Conservation (phyloP, 257 asterid genomes). For the Solanum pinnatisectum region DNA sequence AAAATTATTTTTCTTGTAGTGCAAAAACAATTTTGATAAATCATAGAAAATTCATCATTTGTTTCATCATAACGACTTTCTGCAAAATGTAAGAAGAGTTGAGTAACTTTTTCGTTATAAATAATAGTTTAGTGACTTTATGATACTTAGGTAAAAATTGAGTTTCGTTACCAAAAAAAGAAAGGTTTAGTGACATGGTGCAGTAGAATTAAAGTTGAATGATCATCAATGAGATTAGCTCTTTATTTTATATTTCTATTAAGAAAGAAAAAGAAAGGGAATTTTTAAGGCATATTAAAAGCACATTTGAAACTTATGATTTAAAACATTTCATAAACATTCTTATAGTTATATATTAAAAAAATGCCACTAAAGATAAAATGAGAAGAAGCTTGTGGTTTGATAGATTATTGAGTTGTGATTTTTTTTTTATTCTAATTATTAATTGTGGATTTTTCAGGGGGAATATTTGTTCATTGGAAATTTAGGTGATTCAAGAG, state of each 20-base stretch:
- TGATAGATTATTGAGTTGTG: background rate
- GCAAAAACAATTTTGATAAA: background rate
- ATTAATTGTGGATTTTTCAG: constrained; percentile 16
- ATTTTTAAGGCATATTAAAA: background rate
- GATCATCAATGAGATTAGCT: background rate
- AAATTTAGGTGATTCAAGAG: constrained; percentile 86
- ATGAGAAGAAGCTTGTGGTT: background rate
- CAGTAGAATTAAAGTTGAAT: background rate
- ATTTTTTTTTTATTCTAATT: background rate
- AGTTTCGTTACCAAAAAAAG: background rate
- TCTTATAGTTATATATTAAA: background rate
- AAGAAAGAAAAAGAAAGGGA: background rate
- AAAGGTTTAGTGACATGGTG: background rate
- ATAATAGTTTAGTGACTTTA: background rate
- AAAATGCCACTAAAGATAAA: background rate
- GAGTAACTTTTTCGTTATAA: background rate
- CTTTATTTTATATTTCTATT: background rate
- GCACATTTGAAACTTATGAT: background rate
- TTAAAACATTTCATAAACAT: background rate
- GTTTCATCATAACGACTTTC: background rate
- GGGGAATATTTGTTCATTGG: constrained; percentile 60
- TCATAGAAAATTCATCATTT: background rate
- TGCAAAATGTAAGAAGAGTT: background rate
- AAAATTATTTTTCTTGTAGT: no score
- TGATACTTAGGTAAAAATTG: background rate